Percentiles rank a stretch among this genome's conserved stretches.
These are phyloP conservation scores for Ceratocystis alfenasii DNA, from an alignment of 2,329 filamentous ascomycete genomes.

Conservation along the genomic window DNA sequence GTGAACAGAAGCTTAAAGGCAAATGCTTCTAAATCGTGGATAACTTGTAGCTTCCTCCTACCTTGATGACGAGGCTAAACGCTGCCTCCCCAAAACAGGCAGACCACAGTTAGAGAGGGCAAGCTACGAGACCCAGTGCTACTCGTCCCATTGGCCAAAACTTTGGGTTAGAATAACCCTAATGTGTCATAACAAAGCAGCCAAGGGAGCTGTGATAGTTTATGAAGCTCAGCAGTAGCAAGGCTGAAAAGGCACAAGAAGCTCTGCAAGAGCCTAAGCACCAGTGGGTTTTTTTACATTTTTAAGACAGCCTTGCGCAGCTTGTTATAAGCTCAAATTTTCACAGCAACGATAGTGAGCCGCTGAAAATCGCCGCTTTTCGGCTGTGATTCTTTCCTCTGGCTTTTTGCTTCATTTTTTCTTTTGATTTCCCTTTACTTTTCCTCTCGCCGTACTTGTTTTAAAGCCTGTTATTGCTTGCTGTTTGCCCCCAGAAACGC, in stretches of 20 bases:
- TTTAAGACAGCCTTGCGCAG: not conserved
- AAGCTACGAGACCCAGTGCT: not conserved
- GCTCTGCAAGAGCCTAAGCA: not conserved
- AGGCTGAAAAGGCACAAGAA: not conserved
- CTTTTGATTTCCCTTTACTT: not conserved
- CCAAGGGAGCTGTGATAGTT: too few species aligned
- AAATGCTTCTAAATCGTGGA: not conserved
- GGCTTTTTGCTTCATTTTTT: not conserved
- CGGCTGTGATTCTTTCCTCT: not conserved
- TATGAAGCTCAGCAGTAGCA: not conserved
- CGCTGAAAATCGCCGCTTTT: not conserved
- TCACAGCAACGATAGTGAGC: not conserved
- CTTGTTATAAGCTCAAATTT: not conserved
- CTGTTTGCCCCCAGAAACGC: slow-evolving; percentile 18
- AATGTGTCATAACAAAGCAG: not conserved
- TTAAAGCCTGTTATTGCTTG: not conserved
- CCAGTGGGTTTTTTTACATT: not conserved
- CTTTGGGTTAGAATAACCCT: not conserved
- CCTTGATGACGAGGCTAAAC: slow-evolving; percentile 46
- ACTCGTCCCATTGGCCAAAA: not conserved
- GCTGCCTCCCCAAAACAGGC: slow-evolving; percentile 34
- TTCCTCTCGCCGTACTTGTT: not conserved
- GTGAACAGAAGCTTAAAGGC: slow-evolving; percentile 15
- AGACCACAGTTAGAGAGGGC: slow-evolving; percentile 8
- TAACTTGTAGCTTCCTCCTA: slow-evolving; percentile 23